Base-by-base conservation (phyloP, 192 early-diverging fungal species). In the Umbelopsis sp. region DNA sequence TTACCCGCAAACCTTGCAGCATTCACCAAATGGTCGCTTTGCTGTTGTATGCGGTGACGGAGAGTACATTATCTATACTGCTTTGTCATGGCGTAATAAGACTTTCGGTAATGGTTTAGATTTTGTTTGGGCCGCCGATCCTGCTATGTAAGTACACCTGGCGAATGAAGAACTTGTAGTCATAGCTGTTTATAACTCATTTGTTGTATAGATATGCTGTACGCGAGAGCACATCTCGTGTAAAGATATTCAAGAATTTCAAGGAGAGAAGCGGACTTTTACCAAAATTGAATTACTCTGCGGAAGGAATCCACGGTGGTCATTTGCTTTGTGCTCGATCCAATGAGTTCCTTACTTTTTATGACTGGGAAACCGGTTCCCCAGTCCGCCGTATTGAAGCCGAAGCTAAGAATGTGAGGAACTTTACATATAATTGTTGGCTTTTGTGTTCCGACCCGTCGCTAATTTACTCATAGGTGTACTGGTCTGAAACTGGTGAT, bases 61-160 rank as follows among this genome's bases (percentile, higher is more conserved):
- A 52, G 98, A 99, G 84, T 99, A 95, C 78, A 99, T 99, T 68
- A 98, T 99, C 74, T 99, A 99, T 82, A 99, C 98, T 18, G 98
- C 98, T 7, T 87, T 99, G 23, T 96, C 98, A 8, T 99, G 98
- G 98, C 87, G 98, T 77, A 99, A 99, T 89, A 99, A 99, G 89
- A 90, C 90, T 65, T 99, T 98, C 81, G 98, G 98, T 8, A 91
- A 88, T 46, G 98, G 91, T 2, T 79, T 94, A 27, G 98, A 98
- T 68, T 96, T 98, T 88, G 98, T 98, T 8, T 99, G 98, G 98
- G 95, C 94, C 27, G 81, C 87, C 66, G 95, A 98, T 77, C 96
- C 96, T 21, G 98, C 97, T 73, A 89, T 96, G 80, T 94, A 81
- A 47, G 82, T 53, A 51, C 27, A n/a, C 46, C 33, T 1, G 20